phyloP scores from a whole-genome alignment of 1,284 basidiomycete species.

The Cystobasidium pallidum region DNA sequence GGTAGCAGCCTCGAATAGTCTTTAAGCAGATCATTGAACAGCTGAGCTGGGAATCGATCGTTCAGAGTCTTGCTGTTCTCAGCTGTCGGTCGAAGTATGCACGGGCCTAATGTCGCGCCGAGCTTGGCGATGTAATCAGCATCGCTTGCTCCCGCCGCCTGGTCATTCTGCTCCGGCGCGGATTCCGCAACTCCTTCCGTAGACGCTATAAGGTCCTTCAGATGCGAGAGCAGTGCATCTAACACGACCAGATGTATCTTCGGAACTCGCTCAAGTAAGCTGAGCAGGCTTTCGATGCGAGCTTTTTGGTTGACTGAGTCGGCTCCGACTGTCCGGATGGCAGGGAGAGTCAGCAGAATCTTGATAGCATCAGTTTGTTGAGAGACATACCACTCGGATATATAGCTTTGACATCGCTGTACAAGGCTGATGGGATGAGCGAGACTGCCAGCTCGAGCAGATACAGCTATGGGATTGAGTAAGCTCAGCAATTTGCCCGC shows the following conservation, averaged over 20 bases:
- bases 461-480: constrained; percentile 43
- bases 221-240: constrained; percentile 44
- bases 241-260: constrained; percentile 45
- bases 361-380: too few species aligned
- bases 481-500: not conserved
- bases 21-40: constrained; percentile 48
- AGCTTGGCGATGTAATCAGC: constrained; percentile 51
- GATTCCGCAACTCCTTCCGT: not conserved
- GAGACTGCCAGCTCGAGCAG: constrained; percentile 51
- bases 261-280: constrained; percentile 38
- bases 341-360: not conserved
- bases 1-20: constrained; percentile 17
- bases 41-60: constrained; percentile 49
- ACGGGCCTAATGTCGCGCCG: constrained; percentile 48
- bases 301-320: constrained; percentile 8
- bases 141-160: constrained; percentile 18
- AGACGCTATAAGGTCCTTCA: constrained; percentile 34
- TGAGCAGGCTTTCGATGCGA: not conserved
- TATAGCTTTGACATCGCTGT: constrained; percentile 48
- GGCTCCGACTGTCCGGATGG: constrained; percentile 11
- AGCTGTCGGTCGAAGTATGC: constrained; percentile 34
- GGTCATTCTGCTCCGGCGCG: not conserved
- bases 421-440: constrained; percentile 38
- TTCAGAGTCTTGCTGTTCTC: constrained; percentile 48
- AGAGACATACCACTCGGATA: constrained; percentile 47